These are phyloP conservation scores for Triticum aestivum DNA, from an alignment of 176 grass and related monocot genomes.

Conservation along the genomic window IWGSC_CS_RefSeq_v2.1 NC_057809.1:152677245-152677744, in stretches of 20 bases:
- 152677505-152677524: constrained; percentile 58
- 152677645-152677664: constrained; percentile 33
- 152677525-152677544: constrained; percentile 70
- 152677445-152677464: constrained; percentile 68
- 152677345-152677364: constrained; percentile 26
- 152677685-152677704: constrained; percentile 72
- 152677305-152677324: constrained; percentile 83
- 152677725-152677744: constrained; percentile 48
- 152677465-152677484: constrained; percentile 71
- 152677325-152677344: constrained; percentile 73
- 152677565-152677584: constrained; percentile 93
- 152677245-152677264: constrained; percentile 77
- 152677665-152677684: constrained; percentile 29
- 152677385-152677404: constrained; percentile 40
- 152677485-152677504: constrained; percentile 58
- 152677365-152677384: constrained; percentile 32
- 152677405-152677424: constrained; percentile 20
- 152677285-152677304: constrained; percentile 80
- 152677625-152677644: constrained; percentile 30
- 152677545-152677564: constrained; percentile 90
- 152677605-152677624: constrained; percentile 35
- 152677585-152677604: constrained; percentile 71
- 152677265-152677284: constrained; percentile 88
- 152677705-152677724: constrained; percentile 81
- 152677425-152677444: constrained; percentile 43